Conservation (phyloP, 116 monocot species). For the Dioscorea cayenensis region DNA sequence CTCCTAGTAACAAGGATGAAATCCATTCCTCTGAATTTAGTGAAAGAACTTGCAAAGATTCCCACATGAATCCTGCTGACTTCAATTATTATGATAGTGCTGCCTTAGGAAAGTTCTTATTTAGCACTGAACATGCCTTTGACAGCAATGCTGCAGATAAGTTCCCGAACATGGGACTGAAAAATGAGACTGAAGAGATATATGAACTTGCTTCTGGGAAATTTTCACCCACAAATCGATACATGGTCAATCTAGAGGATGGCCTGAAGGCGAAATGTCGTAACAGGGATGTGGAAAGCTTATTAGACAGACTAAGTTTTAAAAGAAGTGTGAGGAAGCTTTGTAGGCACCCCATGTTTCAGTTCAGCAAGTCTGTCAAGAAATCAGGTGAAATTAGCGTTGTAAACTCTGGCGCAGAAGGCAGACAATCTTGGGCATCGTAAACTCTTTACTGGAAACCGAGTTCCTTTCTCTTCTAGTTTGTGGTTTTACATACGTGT, state of each 20-base stretch:
- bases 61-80: neutral
- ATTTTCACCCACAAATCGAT: conserved; percentile 12
- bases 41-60: neutral
- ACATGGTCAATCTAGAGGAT: neutral
- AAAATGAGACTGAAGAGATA: conserved; percentile 22
- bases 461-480: too few relatives aligned
- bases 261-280: conserved; percentile 12
- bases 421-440: conserved; percentile 3
- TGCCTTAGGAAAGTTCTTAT: conserved; percentile 8
- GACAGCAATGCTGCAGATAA: conserved; percentile 6
- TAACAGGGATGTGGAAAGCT: conserved; percentile 23
- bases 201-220: conserved; percentile 15
- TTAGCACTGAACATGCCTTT: neutral
- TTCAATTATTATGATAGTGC: neutral
- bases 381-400: conserved; percentile 11
- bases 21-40: neutral
- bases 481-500: too few relatives aligned
- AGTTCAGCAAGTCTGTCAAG: conserved; percentile 43
- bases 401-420: neutral
- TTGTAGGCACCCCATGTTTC: conserved; percentile 52
- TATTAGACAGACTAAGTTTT: conserved; percentile 43
- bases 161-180: conserved; percentile 27
- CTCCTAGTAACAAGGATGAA: conserved; percentile 5
- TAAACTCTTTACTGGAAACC: neutral
- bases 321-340: conserved; percentile 56